Evolutionary conservation across 2,329 filamentous ascomycete genomes (phyloP), one percentile per base, ranked within the genome.

Genomic region (Neocucurbitaria cava): DNA sequence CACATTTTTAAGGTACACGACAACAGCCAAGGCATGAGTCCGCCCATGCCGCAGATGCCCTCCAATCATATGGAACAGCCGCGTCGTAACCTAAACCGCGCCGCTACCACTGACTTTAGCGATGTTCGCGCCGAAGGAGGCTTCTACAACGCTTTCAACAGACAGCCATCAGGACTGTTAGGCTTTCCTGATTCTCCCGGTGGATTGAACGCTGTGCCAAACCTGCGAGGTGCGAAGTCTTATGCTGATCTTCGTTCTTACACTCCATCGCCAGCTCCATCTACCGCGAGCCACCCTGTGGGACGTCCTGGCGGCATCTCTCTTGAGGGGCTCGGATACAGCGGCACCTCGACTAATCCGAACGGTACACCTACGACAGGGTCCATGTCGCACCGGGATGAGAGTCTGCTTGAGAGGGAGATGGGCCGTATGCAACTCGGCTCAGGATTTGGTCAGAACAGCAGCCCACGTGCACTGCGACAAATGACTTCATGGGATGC

Each of bases 61-160:
- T 81, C 74, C 1, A 87, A 87, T 52, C 88, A 90, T 54, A 81
- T 87, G 46, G 91, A 96, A 61, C 87, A 90, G 51, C 88, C 92
- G 65, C 89, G 94, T 64, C 90, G 94, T 56, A 90, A 89, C 4
- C 81, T 99, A 31, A 96, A 92, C 79, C 89, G 95, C 59, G 93
- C 95, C 15, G 95, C 95, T n/a, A 98, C 95, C 2, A 96, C 96
- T 63, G 95, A 98, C 76, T 98, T 98, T 76, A 92, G 91, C 62
- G 89, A 92, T 59, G 87, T 90, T 46, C 85, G 90, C 49, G 89
- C 89, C 58, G 88, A 89, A 20, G 88, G 87, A 18, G 87, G 85
- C 62, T 89, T 89, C 62, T 94, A 92, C 62, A 87, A 88, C 57
- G 85, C 89, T 2, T 84, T 96, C 54, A 88, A 90, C 20, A 87